Conservation (phyloP, 768 basidiomycete genomes). For the Trametes cubensis region DNA sequence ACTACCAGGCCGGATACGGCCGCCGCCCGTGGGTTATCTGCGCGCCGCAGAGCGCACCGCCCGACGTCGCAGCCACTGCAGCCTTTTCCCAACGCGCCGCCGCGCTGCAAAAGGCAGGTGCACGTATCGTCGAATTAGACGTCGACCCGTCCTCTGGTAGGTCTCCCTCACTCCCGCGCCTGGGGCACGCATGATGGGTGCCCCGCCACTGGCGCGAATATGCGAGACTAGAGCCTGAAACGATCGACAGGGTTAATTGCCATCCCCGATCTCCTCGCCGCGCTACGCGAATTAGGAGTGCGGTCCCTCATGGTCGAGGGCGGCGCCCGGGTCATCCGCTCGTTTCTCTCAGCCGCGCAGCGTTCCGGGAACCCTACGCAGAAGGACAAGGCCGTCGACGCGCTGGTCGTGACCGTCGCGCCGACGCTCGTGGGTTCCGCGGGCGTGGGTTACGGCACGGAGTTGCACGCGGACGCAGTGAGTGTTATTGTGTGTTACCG, state of each 20-base stretch:
- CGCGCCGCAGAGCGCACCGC: constrained; percentile 30
- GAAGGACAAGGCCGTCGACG: constrained; percentile 55
- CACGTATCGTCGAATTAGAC: constrained; percentile 57
- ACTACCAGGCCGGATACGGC: constrained; percentile 60
- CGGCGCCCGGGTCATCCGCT: constrained; percentile 78
- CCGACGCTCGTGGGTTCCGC: constrained; percentile 77
- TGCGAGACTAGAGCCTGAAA: neutral
- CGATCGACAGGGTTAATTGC: constrained; percentile 41
- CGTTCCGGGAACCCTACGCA: constrained; percentile 1
- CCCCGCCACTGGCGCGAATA: constrained; percentile 4
- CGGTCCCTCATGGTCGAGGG: constrained; percentile 94
- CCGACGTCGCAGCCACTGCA: constrained; percentile 25
- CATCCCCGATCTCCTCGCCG: constrained; percentile 51
- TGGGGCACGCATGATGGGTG: neutral
- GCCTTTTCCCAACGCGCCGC: constrained; percentile 40
- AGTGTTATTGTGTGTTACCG: constrained; percentile 23
- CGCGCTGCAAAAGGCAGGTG: constrained; percentile 67
- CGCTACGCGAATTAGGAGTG: constrained; percentile 60
- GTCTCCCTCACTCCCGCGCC: constrained; percentile 13
- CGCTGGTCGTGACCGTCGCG: constrained; percentile 82
- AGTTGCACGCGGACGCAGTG: constrained; percentile 29
- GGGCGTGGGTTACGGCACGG: constrained; percentile 61
- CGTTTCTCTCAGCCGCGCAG: constrained; percentile 53
- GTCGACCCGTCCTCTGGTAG: constrained; percentile 21
- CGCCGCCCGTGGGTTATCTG: constrained; percentile 77